phyloP scores from a whole-genome alignment of 139 green algal genomes.

The Yamagishiella unicocca region DNA sequence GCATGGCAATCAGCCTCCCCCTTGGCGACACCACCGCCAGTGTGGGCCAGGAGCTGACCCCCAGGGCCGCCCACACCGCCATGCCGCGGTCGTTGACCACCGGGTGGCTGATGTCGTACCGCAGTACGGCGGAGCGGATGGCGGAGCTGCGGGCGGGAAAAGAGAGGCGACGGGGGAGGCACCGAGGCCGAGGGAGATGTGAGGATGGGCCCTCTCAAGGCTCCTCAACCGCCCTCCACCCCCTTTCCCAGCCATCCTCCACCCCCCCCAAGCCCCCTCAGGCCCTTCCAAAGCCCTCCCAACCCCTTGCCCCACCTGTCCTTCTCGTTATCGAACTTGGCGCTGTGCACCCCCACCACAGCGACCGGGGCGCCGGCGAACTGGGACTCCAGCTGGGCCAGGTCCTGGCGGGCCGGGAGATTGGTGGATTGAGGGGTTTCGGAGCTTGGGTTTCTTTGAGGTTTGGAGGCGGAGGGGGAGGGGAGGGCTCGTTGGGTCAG shows the following conservation, averaged over 20 bases:
- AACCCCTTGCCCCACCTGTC: slow-evolving; percentile 47
- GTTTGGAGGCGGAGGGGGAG: no score
- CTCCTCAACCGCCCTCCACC: no score
- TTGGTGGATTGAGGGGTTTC: not conserved
- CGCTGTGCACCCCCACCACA: slow-evolving; percentile 86
- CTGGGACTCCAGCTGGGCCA: slow-evolving; percentile 78
- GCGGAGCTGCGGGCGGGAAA: slow-evolving; percentile 46
- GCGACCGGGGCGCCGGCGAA: slow-evolving; percentile 71
- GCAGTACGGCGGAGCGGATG: slow-evolving; percentile 54
- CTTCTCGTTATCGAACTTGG: slow-evolving; percentile 94
- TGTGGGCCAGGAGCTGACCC: slow-evolving; percentile 80
- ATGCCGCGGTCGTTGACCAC: slow-evolving; percentile 84
- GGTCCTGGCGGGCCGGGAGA: slow-evolving; percentile 54
- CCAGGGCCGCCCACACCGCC: slow-evolving; percentile 78
- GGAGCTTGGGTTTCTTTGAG: no score
- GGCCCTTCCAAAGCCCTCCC: not conserved
- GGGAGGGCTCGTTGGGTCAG: no score
- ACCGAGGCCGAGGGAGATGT: no score
- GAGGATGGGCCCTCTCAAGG: no score
- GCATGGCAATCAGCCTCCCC: slow-evolving; percentile 68
- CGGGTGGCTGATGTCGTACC: slow-evolving; percentile 83
- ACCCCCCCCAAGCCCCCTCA: not conserved
- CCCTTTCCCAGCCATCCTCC: not conserved
- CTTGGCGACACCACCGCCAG: slow-evolving; percentile 69
- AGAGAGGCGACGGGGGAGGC: no score